phyloP scores from a whole-genome alignment of 1,139 yeast genomes.

The Kodamaea sp. region DNA sequence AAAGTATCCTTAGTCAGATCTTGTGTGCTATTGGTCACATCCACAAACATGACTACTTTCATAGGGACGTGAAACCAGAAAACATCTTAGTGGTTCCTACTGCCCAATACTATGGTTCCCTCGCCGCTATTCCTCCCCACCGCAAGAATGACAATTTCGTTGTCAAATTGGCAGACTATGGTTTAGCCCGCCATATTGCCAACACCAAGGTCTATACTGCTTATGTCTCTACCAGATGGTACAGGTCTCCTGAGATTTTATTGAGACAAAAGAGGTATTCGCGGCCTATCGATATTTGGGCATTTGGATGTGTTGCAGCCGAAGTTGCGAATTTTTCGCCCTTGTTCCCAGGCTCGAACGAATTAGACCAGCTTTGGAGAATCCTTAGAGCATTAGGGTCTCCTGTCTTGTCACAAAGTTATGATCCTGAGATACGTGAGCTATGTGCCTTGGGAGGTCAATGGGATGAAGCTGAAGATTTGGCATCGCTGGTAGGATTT shows the following conservation, averaged over 20 bases:
- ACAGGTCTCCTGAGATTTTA: constrained; percentile 89
- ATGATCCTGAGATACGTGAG: constrained; percentile 8
- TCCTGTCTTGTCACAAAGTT: constrained; percentile 41
- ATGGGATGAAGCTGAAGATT: constrained; percentile 60
- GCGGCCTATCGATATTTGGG: constrained; percentile 89
- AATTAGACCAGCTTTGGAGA: constrained; percentile 72
- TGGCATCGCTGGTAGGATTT: constrained; percentile 56
- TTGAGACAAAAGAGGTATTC: constrained; percentile 68
- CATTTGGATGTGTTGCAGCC: constrained; percentile 83
- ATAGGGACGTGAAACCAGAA: constrained; percentile 80
- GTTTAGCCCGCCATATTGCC: constrained; percentile 70
- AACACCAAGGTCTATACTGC: constrained; percentile 63
- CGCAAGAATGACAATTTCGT: constrained; percentile 51
- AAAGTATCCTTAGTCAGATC: constrained; percentile 68
- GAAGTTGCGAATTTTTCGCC: constrained; percentile 80
- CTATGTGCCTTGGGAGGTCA: constrained; percentile 56
- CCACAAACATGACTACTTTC: constrained; percentile 73
- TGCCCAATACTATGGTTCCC: constrained; percentile 51
- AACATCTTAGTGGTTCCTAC: constrained; percentile 74
- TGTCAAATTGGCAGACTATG: constrained; percentile 89
- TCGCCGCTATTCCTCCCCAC: constrained; percentile 39
- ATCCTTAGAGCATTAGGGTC: constrained; percentile 71
- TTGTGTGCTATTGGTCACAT: constrained; percentile 80
- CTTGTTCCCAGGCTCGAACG: constrained; percentile 80
- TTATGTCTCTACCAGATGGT: constrained; percentile 95